A percentile compares a stretch with the other conserved stretches of the same genome.
These are phyloP conservation scores for Zizania latifolia DNA, from an alignment of 176 grass and related monocot species.

Conservation along the genomic window DNA sequence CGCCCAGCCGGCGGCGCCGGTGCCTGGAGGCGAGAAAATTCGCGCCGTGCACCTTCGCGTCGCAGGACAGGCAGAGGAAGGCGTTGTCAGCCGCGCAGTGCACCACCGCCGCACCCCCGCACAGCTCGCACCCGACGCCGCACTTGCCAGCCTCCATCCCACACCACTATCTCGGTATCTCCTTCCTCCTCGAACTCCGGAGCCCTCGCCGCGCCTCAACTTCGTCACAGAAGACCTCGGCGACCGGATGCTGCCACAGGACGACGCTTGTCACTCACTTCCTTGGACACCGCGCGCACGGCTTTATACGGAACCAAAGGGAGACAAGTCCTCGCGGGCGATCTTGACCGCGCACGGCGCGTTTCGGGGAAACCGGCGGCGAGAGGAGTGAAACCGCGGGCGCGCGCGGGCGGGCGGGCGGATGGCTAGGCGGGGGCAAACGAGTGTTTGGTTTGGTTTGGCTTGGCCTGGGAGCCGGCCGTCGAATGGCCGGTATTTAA, in stretches of 20 bases:
- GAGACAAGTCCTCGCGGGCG: neutral
- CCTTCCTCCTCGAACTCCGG: neutral
- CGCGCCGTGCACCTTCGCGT: slow-evolving; percentile 77
- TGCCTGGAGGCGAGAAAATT: slow-evolving; percentile 90
- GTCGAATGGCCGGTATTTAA: slow-evolving; percentile 36
- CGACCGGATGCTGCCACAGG: too few relatives aligned
- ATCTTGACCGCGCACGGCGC: too few relatives aligned
- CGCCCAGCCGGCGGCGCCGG: slow-evolving; percentile 40
- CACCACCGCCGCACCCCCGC: slow-evolving; percentile 46
- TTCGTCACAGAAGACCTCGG: too few relatives aligned
- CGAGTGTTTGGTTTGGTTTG: neutral
- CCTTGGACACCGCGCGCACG: too few relatives aligned
- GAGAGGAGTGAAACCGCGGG: slow-evolving; percentile 22
- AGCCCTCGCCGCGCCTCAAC: too few relatives aligned
- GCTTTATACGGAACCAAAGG: neutral
- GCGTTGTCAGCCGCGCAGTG: slow-evolving; percentile 84
- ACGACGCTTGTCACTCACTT: neutral
- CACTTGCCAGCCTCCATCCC: slow-evolving; percentile 17
- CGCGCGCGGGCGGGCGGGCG: neutral
- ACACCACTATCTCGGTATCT: too few relatives aligned
- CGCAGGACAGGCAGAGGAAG: slow-evolving; percentile 70
- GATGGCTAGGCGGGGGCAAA: neutral
- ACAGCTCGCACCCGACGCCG: slow-evolving; percentile 49
- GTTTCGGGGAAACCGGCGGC: slow-evolving; percentile 2
- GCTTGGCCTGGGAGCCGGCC: neutral